Evolutionary conservation across 2,329 filamentous ascomycete species (phyloP).

Genomic region (Botrytis squamosa): DNA sequence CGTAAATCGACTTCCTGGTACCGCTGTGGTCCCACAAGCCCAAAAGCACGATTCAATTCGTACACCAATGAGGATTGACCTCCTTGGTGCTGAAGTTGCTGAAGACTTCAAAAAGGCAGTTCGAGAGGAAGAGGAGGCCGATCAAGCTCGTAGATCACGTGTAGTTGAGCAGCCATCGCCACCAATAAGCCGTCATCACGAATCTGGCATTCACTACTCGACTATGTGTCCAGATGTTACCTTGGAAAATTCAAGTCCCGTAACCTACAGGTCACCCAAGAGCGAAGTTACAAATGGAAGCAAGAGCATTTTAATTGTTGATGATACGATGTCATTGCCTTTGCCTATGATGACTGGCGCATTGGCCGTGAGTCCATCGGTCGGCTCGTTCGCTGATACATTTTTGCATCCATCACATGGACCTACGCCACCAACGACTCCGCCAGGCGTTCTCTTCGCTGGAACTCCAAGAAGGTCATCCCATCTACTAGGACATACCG

Average conservation of each 20-base stretch:
- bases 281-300: slow-evolving; percentile 65
- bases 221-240: slow-evolving; percentile 33
- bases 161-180: slow-evolving; percentile 32
- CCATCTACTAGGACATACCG: slow-evolving; percentile 47
- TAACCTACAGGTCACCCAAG: slow-evolving; percentile 23
- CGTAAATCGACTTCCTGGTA: slow-evolving; percentile 58
- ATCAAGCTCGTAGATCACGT: slow-evolving; percentile 30
- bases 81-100: slow-evolving; percentile 74
- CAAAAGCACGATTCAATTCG: slow-evolving; percentile 46
- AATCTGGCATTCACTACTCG: slow-evolving; percentile 30
- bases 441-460: slow-evolving; percentile 46
- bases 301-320: slow-evolving; percentile 83
- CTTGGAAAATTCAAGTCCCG: slow-evolving; percentile 26
- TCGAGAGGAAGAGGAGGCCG: slow-evolving; percentile 57
- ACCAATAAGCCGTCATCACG: slow-evolving; percentile 24
- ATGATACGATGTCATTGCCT: slow-evolving; percentile 44
- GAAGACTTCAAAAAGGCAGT: slow-evolving; percentile 79
- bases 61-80: slow-evolving; percentile 69
- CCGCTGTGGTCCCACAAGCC: slow-evolving; percentile 58
- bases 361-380: slow-evolving; percentile 45
- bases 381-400: slow-evolving; percentile 54
- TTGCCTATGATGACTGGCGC: slow-evolving; percentile 51
- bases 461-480: slow-evolving; percentile 56
- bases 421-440: slow-evolving; percentile 61
- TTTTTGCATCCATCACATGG: slow-evolving; percentile 51